Evolutionary conservation across 371 early-diverging fungal genomes (phyloP).

Genomic region (Circinella umbellata): DNA sequence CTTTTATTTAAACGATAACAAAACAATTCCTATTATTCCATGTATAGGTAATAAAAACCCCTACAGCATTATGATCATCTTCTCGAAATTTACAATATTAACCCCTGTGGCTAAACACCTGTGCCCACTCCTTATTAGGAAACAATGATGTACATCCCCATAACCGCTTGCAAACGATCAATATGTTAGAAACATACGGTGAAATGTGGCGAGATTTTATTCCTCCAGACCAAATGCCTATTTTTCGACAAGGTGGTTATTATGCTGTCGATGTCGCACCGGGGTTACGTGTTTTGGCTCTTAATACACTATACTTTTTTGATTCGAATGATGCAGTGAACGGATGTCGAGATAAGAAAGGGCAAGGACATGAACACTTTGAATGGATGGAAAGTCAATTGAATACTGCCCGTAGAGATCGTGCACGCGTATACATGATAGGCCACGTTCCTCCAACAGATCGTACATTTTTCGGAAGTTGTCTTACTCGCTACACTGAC

Average conservation of each 20-base stretch:
- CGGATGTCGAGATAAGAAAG: slow-evolving; percentile 57
- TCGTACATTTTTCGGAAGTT: slow-evolving; percentile 32
- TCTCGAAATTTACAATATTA: background rate
- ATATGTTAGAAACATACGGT: slow-evolving; percentile 34
- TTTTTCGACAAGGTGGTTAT: slow-evolving; percentile 72
- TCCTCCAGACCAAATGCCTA: slow-evolving; percentile 55
- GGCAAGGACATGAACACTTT: slow-evolving; percentile 71
- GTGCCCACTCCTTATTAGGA: slow-evolving; percentile 34
- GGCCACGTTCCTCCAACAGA: slow-evolving; percentile 79
- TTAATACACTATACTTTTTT: slow-evolving; percentile 76
- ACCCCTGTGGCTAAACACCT: too few relatives aligned
- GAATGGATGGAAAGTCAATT: slow-evolving; percentile 72
- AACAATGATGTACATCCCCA: slow-evolving; percentile 85
- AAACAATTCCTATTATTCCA: slow-evolving; percentile 51
- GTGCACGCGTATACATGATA: slow-evolving; percentile 64
- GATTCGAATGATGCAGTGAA: slow-evolving; percentile 66
- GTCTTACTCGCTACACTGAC: slow-evolving; percentile 59
- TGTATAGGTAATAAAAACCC: slow-evolving; percentile 34
- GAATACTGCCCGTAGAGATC: slow-evolving; percentile 40
- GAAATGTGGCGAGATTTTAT: slow-evolving; percentile 62
- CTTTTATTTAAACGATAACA: slow-evolving; percentile 19
- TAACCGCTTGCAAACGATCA: slow-evolving; percentile 39
- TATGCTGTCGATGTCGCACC: slow-evolving; percentile 63
- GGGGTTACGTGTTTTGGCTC: slow-evolving; percentile 52
- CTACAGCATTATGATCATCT: background rate